These are phyloP conservation scores for Aspergillus avenaceus DNA, from an alignment of 495 filamentous ascomycete species.

Conservation along the genomic window DNA sequence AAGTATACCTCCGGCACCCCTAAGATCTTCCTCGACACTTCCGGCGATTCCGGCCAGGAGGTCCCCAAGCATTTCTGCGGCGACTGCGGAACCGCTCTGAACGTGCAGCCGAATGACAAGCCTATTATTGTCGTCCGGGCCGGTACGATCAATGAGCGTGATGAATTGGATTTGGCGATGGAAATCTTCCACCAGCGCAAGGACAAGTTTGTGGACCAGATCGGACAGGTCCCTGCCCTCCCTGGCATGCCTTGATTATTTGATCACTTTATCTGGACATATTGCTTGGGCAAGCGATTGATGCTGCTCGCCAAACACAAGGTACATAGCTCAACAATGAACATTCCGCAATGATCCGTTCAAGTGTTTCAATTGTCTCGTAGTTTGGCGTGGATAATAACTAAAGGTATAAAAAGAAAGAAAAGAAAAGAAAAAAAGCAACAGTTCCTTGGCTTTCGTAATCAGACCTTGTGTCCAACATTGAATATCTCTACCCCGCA, in stretches of 20 bases:
- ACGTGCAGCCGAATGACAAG: constrained; percentile 8
- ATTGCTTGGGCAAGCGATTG: too few species aligned
- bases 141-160: constrained; percentile 25
- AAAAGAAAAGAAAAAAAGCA: too few species aligned
- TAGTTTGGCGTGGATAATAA: too few species aligned
- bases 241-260: background rate
- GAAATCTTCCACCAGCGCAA: constrained; percentile 23
- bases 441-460: too few species aligned
- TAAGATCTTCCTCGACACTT: constrained; percentile 16
- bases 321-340: too few species aligned
- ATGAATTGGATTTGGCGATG: constrained; percentile 3
- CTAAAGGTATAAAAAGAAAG: too few species aligned
- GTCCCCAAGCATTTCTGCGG: constrained; percentile 21
- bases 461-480: too few species aligned
- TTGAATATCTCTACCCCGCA: too few species aligned
- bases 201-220: constrained; percentile 18
- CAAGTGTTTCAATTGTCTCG: too few species aligned
- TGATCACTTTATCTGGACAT: too few species aligned
- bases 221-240: background rate
- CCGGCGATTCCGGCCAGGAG: constrained; percentile 9
- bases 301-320: too few species aligned
- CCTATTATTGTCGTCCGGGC: constrained; percentile 16
- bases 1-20: constrained; percentile 18
- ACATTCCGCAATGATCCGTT: too few species aligned
- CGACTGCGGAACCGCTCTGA: constrained; percentile 24